Conservation (phyloP, 2,329 filamentous ascomycete species). For the Colletotrichum eremochloae region DNA sequence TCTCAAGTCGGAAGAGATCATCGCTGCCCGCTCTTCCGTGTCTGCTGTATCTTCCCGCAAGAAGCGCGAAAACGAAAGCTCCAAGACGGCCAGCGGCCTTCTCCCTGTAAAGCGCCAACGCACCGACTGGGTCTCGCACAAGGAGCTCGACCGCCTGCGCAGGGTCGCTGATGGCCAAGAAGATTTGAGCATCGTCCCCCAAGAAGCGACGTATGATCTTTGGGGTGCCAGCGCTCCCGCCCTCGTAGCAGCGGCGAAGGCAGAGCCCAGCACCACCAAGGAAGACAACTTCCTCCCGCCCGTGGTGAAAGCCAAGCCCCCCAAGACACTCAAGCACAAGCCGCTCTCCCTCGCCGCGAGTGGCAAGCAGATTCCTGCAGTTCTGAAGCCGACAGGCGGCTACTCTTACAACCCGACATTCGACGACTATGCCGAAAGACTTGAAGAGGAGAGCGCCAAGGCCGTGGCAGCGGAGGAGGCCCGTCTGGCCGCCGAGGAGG, state of each 20-base stretch:
- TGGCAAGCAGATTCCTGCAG: conserved; percentile 83
- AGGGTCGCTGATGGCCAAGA: conserved; percentile 82
- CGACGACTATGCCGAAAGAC: conserved; percentile 83
- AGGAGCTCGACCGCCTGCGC: conserved; percentile 84
- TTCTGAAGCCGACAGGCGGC: conserved; percentile 83
- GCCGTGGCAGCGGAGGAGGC: conserved; percentile 84
- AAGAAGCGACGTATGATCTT: conserved; percentile 81
- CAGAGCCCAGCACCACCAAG: conserved; percentile 52
- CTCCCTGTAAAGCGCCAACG: conserved; percentile 81
- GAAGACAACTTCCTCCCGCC: conserved; percentile 74
- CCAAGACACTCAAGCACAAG: conserved; percentile 79
- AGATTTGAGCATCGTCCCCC: conserved; percentile 65
- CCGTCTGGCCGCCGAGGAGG: conserved; percentile 75
- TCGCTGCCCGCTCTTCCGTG: conserved; percentile 85
- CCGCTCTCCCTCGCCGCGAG: conserved; percentile 86
- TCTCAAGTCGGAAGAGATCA: conserved; percentile 92
- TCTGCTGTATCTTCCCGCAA: conserved; percentile 85
- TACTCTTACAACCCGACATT: conserved; percentile 95
- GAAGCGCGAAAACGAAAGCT: conserved; percentile 62
- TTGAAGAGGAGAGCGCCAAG: conserved; percentile 81
- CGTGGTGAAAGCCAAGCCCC: conserved; percentile 75
- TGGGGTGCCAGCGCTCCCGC: conserved; percentile 70
- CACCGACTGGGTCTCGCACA: conserved; percentile 84
- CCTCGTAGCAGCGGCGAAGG: conserved; percentile 50
- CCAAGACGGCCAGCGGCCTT: conserved; percentile 79